Conservation (phyloP, 306 rosid genomes). For the Cicer yamashitae region DNA sequence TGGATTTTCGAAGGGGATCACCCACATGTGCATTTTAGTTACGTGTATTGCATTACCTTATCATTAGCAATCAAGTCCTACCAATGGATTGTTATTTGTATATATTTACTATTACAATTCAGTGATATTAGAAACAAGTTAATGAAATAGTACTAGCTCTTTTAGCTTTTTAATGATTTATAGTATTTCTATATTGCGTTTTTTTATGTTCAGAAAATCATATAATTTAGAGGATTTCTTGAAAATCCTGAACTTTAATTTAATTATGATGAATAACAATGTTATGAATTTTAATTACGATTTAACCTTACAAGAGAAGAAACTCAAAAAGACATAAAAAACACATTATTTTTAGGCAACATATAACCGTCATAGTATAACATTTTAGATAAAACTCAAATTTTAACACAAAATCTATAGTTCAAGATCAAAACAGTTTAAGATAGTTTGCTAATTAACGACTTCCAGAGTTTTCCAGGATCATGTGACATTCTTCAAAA, state of each 20-base stretch:
- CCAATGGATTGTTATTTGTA: not conserved
- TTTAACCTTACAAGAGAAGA: not conserved
- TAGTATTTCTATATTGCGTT: not conserved
- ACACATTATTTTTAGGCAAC: constrained; percentile 42
- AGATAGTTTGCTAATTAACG: constrained; percentile 39
- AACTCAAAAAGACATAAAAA: constrained; percentile 10
- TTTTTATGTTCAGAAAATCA: not conserved
- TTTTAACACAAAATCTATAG: constrained; percentile 43
- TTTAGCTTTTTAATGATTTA: not conserved
- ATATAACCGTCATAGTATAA: constrained; percentile 43
- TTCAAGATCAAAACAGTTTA: constrained; percentile 41
- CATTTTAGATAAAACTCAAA: constrained; percentile 42
- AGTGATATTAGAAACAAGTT: no score
- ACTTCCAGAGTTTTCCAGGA: constrained; percentile 48
- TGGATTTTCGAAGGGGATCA: constrained; percentile 61
- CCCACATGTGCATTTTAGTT: no score
- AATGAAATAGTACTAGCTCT: not conserved
- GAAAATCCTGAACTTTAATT: no score
- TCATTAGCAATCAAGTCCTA: not conserved
- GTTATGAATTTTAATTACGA: no score
- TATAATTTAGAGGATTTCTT: no score
- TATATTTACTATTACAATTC: no score
- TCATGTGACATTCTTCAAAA: constrained; percentile 48
- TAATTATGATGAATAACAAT: no score
- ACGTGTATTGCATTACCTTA: not conserved